Percentiles rank a stretch among this genome's conserved stretches.
Evolutionary conservation across 768 basidiomycete genomes (phyloP).

Genomic region (Hypholoma sublateritium): DNA sequence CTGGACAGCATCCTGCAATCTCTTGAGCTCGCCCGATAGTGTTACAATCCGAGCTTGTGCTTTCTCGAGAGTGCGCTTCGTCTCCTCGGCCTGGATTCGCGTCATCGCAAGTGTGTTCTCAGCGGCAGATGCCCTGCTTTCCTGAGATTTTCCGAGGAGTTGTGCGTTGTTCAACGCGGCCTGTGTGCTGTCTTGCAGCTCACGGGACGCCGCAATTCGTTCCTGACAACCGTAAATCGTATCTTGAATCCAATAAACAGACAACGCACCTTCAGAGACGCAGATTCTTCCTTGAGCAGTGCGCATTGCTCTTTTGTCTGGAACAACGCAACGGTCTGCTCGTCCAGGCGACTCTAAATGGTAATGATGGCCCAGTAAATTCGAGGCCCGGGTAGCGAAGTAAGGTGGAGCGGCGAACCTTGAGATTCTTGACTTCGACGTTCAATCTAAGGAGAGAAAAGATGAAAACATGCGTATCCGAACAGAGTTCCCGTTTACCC

Average conservation of each 20-base stretch:
- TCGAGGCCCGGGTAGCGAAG: neutral
- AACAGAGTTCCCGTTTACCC: neutral
- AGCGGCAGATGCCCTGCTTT: slow-evolving; percentile 24
- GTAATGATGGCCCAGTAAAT: neutral
- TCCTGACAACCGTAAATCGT: slow-evolving; percentile 3
- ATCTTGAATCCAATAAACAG: neutral
- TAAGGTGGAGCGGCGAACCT: neutral
- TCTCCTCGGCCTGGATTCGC: slow-evolving; percentile 12
- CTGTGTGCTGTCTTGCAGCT: neutral
- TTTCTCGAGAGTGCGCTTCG: slow-evolving; percentile 6
- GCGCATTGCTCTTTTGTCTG: slow-evolving; percentile 17
- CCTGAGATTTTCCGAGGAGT: slow-evolving; percentile 25
- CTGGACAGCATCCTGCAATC: slow-evolving; percentile 11
- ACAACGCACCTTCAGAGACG: slow-evolving; percentile 11
- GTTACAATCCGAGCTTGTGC: neutral
- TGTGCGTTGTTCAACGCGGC: slow-evolving; percentile 13
- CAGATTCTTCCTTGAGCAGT: neutral
- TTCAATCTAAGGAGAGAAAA: neutral
- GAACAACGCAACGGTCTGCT: slow-evolving; percentile 19
- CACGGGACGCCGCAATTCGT: slow-evolving; percentile 2
- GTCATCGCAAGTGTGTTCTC: slow-evolving; percentile 23
- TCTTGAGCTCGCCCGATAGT: slow-evolving; percentile 8
- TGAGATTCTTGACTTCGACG: slow-evolving; percentile 7
- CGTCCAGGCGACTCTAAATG: slow-evolving; percentile 16
- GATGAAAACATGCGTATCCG: neutral